A percentile compares a stretch with the other conserved stretches of the same genome.
Conservation (phyloP, 1,284 basidiomycete species). For the Apiotrichum gamsii region DNA sequence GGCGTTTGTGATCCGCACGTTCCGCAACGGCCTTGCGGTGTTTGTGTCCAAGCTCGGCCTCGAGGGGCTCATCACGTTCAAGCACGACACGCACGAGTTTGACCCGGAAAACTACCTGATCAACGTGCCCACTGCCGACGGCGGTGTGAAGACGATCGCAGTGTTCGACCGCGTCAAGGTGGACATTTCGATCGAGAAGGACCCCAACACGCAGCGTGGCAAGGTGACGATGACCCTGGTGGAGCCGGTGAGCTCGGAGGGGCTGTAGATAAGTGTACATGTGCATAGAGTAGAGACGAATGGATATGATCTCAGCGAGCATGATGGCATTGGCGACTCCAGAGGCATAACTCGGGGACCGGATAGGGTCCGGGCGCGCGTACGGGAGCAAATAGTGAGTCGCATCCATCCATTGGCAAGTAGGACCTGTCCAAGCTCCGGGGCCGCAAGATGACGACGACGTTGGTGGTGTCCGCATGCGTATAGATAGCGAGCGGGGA, state of each 20-base stretch:
- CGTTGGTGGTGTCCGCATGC: too few species aligned
- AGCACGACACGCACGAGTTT: constrained; percentile 70
- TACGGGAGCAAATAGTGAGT: too few species aligned
- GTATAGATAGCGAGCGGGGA: too few species aligned
- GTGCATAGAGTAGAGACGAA: too few species aligned
- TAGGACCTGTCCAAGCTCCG: too few species aligned
- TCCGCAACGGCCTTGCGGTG: constrained; percentile 90
- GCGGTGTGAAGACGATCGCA: constrained; percentile 56
- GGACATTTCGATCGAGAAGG: constrained; percentile 86
- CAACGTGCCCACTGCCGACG: constrained; percentile 55
- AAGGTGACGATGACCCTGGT: constrained; percentile 72
- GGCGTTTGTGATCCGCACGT: constrained; percentile 90
- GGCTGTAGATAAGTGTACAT: constrained; percentile 20
- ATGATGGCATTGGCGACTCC: too few species aligned
- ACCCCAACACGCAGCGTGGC: constrained; percentile 87
- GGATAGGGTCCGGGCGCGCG: too few species aligned
- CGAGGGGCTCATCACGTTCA: constrained; percentile 90
- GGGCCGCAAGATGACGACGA: too few species aligned
- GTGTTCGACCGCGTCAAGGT: constrained; percentile 93
- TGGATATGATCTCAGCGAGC: too few species aligned
- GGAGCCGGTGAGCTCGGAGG: constrained; percentile 36
- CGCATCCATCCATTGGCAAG: too few species aligned
- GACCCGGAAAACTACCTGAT: constrained; percentile 88
- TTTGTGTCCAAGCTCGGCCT: constrained; percentile 89
- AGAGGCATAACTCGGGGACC: too few species aligned